These are phyloP conservation scores for Polytrichum commune DNA, from an alignment of 225 moss, liverwort and hornwort genomes.

Conservation along the genomic window DNA sequence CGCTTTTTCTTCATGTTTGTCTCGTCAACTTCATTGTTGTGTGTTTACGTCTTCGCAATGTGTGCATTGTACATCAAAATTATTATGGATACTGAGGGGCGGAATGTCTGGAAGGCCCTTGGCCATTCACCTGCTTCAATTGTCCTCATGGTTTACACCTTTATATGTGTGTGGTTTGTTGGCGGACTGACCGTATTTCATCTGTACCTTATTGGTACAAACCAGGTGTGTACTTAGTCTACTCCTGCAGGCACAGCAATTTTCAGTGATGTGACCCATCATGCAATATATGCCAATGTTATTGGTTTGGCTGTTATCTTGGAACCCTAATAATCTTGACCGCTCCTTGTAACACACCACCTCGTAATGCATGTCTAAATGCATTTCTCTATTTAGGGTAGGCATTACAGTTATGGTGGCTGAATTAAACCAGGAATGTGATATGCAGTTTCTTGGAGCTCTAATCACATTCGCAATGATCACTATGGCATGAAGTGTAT, in stretches of 20 bases:
- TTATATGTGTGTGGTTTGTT: constrained; percentile 92
- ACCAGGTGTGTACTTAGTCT: constrained; percentile 56
- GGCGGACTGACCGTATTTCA: constrained; percentile 96
- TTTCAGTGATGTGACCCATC: not conserved
- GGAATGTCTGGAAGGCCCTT: constrained; percentile 78
- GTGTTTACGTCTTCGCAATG: constrained; percentile 87
- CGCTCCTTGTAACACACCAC: no score
- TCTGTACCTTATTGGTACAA: constrained; percentile 95
- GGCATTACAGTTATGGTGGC: no score
- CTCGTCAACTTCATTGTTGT: constrained; percentile 69
- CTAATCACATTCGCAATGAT: no score
- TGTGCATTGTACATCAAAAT: constrained; percentile 82
- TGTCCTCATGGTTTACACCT: constrained; percentile 88
- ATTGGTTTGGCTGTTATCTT: no score
- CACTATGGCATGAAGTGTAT: no score
- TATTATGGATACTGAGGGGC: constrained; percentile 53
- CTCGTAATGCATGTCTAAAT: no score
- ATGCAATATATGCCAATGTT: no score
- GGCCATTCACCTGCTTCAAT: constrained; percentile 82
- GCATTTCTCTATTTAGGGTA: no score
- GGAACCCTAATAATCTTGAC: no score
- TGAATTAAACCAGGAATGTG: no score
- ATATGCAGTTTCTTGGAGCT: no score
- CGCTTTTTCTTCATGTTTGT: constrained; percentile 96
- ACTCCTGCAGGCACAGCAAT: not conserved